Evolutionary conservation across 352 stramenopile species (phyloP), one percentile per base, ranked within the genome.

Genomic region (Peronospora farinosa): DNA sequence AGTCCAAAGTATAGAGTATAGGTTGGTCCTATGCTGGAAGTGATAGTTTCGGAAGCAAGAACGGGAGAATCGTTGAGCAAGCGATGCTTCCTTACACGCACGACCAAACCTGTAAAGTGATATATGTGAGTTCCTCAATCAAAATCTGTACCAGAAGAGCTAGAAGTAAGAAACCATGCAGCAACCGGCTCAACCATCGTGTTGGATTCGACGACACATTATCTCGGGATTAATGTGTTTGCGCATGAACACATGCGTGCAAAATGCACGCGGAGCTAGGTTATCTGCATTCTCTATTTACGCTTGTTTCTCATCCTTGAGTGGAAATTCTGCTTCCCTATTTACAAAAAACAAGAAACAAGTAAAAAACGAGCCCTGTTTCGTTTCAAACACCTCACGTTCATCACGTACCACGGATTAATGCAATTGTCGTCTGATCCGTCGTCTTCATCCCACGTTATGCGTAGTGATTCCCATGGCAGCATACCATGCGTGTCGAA

Each of bases 391-490:
- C 35, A 40, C n/a, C 8, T 35, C 32, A 38, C 50, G 15, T 13
- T 21, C 21, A 32, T 23, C 38, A 74, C 76, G 51, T 71, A 92
- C 82, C 82, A 92, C 42, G 82, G 82, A 40, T 92, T 92, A 48
- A 92, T 85, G 40, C 79, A 72, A 56, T 75, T 87, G 57, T 90
- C 76, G 32, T 88, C 76, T 16, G 75, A 82, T 25, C 82, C 82
- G 40, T 90, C 82, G 48, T 90, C 78, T 78, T 92, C 78, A 39
- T 92, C 78, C 81, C 81, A 92, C 35, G 80, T 84, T 52, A 92
- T 73, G 15, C 77, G 78, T 31, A 90, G 60, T 7, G 78, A 67
- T 58, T 92, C 82, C 78, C 82, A 92, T 9, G 77, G 77, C n/a
- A 92, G 45, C 45, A 92, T 60, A 0, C 79, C 79, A 50, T 78